These are phyloP conservation scores for Chlamydomonas asymmetrica DNA, from an alignment of 139 green algal genomes.

Conservation along the genomic window DNA sequence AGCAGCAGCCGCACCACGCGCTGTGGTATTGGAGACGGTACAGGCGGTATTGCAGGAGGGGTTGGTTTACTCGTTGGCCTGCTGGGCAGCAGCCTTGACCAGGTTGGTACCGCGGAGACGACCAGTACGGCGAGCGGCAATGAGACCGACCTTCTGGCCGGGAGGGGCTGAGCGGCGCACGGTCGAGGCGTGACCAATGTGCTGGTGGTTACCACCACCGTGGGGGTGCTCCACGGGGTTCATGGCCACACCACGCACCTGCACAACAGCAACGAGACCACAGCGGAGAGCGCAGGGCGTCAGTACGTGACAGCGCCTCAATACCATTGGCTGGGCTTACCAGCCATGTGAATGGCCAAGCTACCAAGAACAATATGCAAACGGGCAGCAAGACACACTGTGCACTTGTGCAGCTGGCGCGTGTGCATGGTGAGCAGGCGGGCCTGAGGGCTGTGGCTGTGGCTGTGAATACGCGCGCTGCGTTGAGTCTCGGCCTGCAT, in stretches of 20 bases:
- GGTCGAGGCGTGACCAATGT: slow-evolving; percentile 99
- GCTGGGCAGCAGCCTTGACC: slow-evolving; percentile 43
- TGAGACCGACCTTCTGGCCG: slow-evolving; percentile 81
- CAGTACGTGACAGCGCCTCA: too few relatives aligned
- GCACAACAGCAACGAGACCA: not conserved
- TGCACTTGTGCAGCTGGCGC: not conserved
- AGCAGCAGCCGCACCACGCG: too few relatives aligned
- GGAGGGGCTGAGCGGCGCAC: slow-evolving; percentile 84
- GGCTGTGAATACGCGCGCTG: too few relatives aligned
- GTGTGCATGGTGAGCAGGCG: not conserved
- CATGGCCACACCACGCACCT: slow-evolving; percentile 99
- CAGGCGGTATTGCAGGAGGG: too few relatives aligned
- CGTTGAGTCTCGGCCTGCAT: too few relatives aligned
- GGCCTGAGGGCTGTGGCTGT: too few relatives aligned
- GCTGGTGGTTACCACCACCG: slow-evolving; percentile 99
- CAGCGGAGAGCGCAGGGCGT: too few relatives aligned
- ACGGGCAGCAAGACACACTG: not conserved
- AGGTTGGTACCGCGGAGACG: slow-evolving; percentile 63
- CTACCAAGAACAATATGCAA: too few relatives aligned
- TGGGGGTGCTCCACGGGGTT: slow-evolving; percentile 99
- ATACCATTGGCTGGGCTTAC: too few relatives aligned
- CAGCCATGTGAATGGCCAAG: too few relatives aligned
- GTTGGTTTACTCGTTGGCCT: slow-evolving; percentile 32
- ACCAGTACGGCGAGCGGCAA: slow-evolving; percentile 70
- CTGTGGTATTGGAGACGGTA: too few relatives aligned